Base-by-base conservation (phyloP, 257 asterid species). In the Solanum tacnaense region DNA sequence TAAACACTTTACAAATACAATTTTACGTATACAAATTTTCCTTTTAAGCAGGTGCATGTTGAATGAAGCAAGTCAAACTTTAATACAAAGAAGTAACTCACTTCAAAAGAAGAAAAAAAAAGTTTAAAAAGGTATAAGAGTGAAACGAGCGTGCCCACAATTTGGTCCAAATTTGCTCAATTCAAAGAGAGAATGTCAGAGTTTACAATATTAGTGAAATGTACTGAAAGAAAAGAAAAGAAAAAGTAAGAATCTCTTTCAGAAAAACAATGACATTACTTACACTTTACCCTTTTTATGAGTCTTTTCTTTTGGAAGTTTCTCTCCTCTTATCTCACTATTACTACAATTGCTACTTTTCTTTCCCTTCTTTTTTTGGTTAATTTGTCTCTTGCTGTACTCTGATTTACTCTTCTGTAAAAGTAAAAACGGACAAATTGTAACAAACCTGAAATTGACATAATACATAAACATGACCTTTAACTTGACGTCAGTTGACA, bases 11-110 rank as follows among this genome's bases (percentile, higher is more conserved):
- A 75, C 36, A 67, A 73, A 75, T 71, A 72, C 81, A 74, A 35
- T 85, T 73, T 79, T 78, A 41, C 7, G 4, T 34, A n/a, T 38
- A 2, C 29, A 16, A 49, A 29, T 23, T 68, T 46, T 70, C 36
- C 27, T 16, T 76, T 83, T 84, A 23, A 86, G 20, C 25, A 29
- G 88, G 89, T 73, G 52, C 25, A 91, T 74, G 86, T 90, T 87
- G 90, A 90, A 90, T 81, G 70, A 38, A 41, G 71, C 88, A 91
- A 91, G 93, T 91, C 93, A 91, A 91, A 91, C 90, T 91, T 89
- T 88, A 88, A 84, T 35, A 70, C 85, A 46, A 81, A 32, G 39
- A 81, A 68, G 31, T 70, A 35, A 73, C 49, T 74, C 49, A 31
- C 60, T 58, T 76, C 74, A 41, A 56, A 56, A 68, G 46, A 16